Evolutionary conservation across 805 yeast genomes (phyloP).

Genomic region (Sugiyamaella floridensis): DNA sequence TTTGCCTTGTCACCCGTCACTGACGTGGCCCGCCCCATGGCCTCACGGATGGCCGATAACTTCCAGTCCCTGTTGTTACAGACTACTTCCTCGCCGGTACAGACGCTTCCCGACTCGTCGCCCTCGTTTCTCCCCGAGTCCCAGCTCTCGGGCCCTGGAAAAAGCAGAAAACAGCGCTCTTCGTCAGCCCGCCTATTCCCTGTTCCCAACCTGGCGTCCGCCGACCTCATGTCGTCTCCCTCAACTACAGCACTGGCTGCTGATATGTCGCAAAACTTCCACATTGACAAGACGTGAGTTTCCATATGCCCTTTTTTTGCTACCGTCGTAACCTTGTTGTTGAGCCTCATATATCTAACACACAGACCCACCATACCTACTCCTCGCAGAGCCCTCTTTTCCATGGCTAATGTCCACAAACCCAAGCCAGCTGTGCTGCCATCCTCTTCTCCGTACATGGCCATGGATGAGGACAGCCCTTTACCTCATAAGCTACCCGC

Average conservation of each 20-base stretch:
- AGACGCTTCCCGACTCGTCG: constrained; percentile 13
- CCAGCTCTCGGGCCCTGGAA: constrained; percentile 14
- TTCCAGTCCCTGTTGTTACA: constrained; percentile 11
- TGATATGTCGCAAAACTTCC: constrained; percentile 33
- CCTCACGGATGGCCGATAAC: constrained; percentile 11
- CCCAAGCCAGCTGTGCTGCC: neutral
- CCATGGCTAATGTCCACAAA: constrained; percentile 13
- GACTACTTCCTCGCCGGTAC: constrained; percentile 4
- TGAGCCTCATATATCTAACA: too few relatives aligned
- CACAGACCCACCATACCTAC: constrained; percentile 27
- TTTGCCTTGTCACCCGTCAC: constrained; percentile 2
- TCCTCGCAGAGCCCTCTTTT: constrained; percentile 29
- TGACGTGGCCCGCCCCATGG: constrained; percentile 5
- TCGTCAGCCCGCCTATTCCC: constrained; percentile 11
- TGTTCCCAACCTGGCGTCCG: constrained; percentile 20
- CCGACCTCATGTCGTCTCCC: constrained; percentile 5
- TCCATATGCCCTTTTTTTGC: neutral
- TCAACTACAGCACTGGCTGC: constrained; percentile 28
- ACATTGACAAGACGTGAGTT: constrained; percentile 23
- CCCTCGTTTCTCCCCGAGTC: constrained; percentile 17
- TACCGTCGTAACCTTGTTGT: too few relatives aligned
- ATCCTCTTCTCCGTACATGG: constrained; percentile 5
- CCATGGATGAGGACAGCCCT: constrained; percentile 8
- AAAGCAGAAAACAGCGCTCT: constrained; percentile 8
- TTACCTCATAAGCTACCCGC: constrained; percentile 12